Base-by-base conservation (phyloP, 257 asterid species). In the Plantago elongata region DNA sequence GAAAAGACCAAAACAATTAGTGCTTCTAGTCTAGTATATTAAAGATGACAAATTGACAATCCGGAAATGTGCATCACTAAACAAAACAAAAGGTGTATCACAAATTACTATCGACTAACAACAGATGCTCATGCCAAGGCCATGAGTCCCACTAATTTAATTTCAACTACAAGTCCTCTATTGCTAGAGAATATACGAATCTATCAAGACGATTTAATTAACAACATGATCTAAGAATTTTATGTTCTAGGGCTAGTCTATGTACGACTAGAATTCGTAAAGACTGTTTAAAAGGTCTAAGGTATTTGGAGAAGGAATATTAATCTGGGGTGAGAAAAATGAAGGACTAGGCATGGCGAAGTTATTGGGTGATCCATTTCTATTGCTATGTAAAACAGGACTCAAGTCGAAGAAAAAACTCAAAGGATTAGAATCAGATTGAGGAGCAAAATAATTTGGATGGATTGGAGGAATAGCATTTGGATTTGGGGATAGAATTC, bases 401-500 rank as follows among this genome's bases (percentile, higher is more conserved):
- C 98, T 91, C 49, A 90, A 74, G 66, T 91, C 94, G 11, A 68
- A 71, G 57, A 82, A 78, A 71, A 81, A 83, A 46, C 69, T 81
- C 9, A 78, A 37, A 3, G 77, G 82, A 49, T 79, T 91, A 18
- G 40, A 27, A 71, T 78, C 87, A 11, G 95, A 72, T 9, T 85
- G 72, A 2, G 88, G 84, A 0, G 87, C 81, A 83, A 92, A 92
- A 62, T 83, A 78, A 13, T 65, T 83, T 1, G 94, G 72, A 13
- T 95, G 84, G 38, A 92, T 88, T 30, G 90, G 88, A 1, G 83
- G 93, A 8, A 88, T 85, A 8, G 95, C 74, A 61, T 85, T 77
- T 15, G 98, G 98, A 79, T 79, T 86, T 0, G 98, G 98, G 0
- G 98, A 92, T 45, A 92, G 61, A 40, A 86, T 89, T 17, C 97